Percentiles rank a stretch among this genome's conserved stretches.
Evolutionary conservation across 1,139 yeast species (phyloP).

Genomic region (Sugiyamaella grinbergsii): DNA sequence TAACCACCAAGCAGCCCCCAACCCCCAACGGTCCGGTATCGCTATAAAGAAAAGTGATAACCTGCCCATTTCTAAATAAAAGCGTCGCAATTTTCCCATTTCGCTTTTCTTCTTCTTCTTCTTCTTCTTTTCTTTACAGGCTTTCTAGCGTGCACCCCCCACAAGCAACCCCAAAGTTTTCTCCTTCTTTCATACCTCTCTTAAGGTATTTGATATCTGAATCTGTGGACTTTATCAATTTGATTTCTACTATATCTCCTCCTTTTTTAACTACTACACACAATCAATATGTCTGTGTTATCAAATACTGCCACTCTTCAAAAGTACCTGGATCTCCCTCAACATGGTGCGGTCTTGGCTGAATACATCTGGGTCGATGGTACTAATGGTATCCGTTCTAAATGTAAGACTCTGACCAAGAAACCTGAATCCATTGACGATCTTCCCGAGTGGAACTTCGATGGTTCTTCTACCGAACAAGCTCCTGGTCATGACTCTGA

Average conservation of each 20-base stretch:
- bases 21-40: no score
- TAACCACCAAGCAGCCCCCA: no score
- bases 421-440: slow-evolving; percentile 75
- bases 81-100: slow-evolving; percentile 13
- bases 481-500: slow-evolving; percentile 99
- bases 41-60: neutral
- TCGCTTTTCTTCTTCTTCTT: neutral
- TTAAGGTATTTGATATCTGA: neutral
- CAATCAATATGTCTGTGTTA: slow-evolving; percentile 23
- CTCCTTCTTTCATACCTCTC: neutral
- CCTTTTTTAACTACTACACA: neutral
- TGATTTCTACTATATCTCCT: neutral
- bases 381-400: slow-evolving; percentile 87
- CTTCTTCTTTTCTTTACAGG: slow-evolving; percentile 17
- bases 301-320: slow-evolving; percentile 51
- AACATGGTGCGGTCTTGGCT: slow-evolving; percentile 84
- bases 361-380: slow-evolving; percentile 99
- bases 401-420: slow-evolving; percentile 81
- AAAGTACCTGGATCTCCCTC: slow-evolving; percentile 82
- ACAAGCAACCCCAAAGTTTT: neutral
- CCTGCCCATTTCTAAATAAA: slow-evolving; percentile 3
- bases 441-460: slow-evolving; percentile 98
- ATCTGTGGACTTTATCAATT: neutral
- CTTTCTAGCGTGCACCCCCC: slow-evolving; percentile 14
- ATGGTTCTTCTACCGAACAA: slow-evolving; percentile 97